These are phyloP conservation scores for Trametes sanguinea DNA, from an alignment of 768 basidiomycete species.

Conservation along the genomic window DNA sequence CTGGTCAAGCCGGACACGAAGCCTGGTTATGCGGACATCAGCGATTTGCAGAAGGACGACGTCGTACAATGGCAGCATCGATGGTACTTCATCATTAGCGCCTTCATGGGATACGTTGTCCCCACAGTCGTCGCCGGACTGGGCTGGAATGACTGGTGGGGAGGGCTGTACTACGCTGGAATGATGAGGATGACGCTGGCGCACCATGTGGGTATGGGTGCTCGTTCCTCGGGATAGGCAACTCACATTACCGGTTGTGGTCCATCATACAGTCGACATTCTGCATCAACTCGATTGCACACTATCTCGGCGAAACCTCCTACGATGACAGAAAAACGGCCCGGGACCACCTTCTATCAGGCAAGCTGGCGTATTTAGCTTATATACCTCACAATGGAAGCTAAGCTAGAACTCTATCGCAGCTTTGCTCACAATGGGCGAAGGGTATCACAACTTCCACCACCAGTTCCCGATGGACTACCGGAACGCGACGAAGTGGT, in stretches of 20 bases:
- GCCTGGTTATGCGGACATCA: constrained; percentile 52
- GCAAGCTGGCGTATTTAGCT: background rate
- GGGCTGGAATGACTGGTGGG: constrained; percentile 55
- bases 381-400: background rate
- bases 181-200: constrained; percentile 50
- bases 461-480: constrained; percentile 61
- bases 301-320: constrained; percentile 56
- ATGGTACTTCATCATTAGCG: constrained; percentile 45
- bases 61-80: constrained; percentile 57
- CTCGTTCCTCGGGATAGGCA: background rate
- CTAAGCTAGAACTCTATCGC: background rate
- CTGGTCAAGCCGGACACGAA: constrained; percentile 48
- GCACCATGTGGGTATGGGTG: constrained; percentile 46
- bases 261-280: constrained; percentile 44
- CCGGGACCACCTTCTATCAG: constrained; percentile 50
- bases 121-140: constrained; percentile 51
- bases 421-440: constrained; percentile 59
- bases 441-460: constrained; percentile 85
- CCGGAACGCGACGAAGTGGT: constrained; percentile 61
- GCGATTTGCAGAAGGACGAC: constrained; percentile 47
- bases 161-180: constrained; percentile 54
- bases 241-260: background rate
- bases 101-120: constrained; percentile 46
- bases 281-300: constrained; percentile 61
- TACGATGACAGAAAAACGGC: constrained; percentile 60